These are phyloP conservation scores for Xylogone sp. DNA, from an alignment of 2,329 filamentous ascomycete genomes.

Conservation along the genomic window DNA sequence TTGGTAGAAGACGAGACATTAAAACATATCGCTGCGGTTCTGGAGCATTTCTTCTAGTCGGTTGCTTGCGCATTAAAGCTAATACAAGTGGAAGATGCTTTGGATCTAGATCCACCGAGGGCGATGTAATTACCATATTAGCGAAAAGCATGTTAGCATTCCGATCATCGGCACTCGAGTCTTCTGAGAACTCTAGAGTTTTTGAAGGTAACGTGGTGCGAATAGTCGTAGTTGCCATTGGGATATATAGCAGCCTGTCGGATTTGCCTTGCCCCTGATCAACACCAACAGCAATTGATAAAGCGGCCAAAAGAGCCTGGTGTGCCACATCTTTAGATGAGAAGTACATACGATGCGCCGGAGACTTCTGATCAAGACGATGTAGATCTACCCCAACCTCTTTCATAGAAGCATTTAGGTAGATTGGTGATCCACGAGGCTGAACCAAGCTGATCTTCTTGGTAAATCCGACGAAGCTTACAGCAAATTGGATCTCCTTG, in stretches of 20 bases:
- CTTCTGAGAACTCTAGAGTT: constrained; percentile 74
- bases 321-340: constrained; percentile 89
- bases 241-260: constrained; percentile 86
- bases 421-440: constrained; percentile 65
- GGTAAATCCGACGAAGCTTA: constrained; percentile 85
- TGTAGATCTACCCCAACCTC: constrained; percentile 93
- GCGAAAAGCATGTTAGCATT: constrained; percentile 97
- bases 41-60: constrained; percentile 37
- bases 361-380: constrained; percentile 85
- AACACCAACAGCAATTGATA: constrained; percentile 87
- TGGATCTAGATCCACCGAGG: constrained; percentile 88
- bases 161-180: constrained; percentile 71
- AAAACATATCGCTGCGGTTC: constrained; percentile 58
- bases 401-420: constrained; percentile 89
- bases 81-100: constrained; percentile 84
- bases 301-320: constrained; percentile 85
- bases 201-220: constrained; percentile 94
- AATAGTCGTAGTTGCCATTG: constrained; percentile 94
- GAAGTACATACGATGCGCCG: constrained; percentile 98
- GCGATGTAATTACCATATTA: constrained; percentile 93
- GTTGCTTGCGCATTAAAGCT: constrained; percentile 63
- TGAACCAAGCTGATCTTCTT: constrained; percentile 71
- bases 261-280: constrained; percentile 85
- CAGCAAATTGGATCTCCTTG: constrained; percentile 92
- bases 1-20: constrained; percentile 87